Conservation (phyloP, 116 monocot species). For the Papilionanthe hybrid region DNA sequence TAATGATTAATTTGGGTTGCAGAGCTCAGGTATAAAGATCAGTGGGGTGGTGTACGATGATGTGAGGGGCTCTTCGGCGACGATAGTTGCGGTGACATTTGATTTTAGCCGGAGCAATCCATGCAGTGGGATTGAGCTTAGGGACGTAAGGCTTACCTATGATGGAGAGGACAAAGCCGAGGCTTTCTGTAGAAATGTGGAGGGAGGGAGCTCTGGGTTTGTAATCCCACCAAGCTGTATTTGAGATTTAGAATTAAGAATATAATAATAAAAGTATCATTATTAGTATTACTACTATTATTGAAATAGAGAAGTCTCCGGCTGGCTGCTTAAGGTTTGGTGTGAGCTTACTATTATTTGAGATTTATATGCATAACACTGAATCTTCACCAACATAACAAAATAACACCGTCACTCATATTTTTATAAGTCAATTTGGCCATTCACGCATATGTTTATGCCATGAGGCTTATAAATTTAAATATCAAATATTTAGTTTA, state of each 20-base stretch:
- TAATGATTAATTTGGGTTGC: neutral
- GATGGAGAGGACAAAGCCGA: neutral
- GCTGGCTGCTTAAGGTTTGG: no score
- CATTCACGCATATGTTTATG: no score
- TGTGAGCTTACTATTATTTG: no score
- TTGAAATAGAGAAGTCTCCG: neutral
- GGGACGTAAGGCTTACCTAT: constrained; percentile 8
- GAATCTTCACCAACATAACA: no score
- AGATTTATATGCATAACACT: no score
- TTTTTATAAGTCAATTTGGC: no score
- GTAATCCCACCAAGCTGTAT: constrained; percentile 18
- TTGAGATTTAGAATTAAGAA: neutral
- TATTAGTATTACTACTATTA: neutral
- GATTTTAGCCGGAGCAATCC: neutral
- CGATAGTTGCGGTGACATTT: no score
- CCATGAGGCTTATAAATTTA: no score
- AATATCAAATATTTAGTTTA: no score
- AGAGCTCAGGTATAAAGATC: constrained; percentile 15
- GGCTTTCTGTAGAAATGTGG: constrained; percentile 1
- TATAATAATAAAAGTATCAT: no score
- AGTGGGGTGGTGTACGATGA: neutral
- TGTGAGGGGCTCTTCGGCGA: no score
- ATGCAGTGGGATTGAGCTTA: constrained; percentile 5
- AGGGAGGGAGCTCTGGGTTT: neutral
- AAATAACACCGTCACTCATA: no score